Evolutionary conservation across 2,329 filamentous ascomycete species (phyloP).

Genomic region (Alternaria burnsii): DNA sequence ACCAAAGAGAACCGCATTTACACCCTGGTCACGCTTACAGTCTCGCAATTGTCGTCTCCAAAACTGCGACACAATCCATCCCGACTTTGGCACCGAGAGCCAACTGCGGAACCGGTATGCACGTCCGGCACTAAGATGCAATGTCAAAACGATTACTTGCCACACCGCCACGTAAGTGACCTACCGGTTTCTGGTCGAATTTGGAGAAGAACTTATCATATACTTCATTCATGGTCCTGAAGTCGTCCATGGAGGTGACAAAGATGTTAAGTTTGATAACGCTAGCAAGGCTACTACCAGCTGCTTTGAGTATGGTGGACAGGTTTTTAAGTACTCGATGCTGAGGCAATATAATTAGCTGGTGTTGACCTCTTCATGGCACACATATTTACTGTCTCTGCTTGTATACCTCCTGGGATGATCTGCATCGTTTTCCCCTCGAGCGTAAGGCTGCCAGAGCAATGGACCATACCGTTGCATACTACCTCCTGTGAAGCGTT

Average conservation of each 20-base stretch:
- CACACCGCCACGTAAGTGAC: background rate
- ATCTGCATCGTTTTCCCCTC: background rate
- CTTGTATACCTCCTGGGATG: slow-evolving; percentile 1
- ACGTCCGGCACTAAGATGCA: background rate
- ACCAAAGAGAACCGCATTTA: background rate
- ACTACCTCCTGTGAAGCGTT: slow-evolving; percentile 3
- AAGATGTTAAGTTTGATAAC: background rate
- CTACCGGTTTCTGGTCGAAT: background rate
- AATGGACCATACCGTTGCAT: slow-evolving; percentile 6
- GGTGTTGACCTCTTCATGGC: background rate
- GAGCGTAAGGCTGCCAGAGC: background rate
- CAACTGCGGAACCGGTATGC: background rate
- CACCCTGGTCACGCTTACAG: background rate
- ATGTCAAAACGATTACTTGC: background rate
- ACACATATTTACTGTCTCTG: background rate
- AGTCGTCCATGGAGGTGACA: background rate
- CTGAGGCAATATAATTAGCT: background rate
- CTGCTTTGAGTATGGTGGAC: background rate
- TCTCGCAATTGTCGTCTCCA: background rate
- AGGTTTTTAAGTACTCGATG: background rate
- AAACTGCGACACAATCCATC: background rate
- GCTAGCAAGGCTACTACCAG: background rate
- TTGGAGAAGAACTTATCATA: background rate
- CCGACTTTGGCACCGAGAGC: background rate
- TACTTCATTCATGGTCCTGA: background rate